Base-by-base conservation (phyloP, 345 rosid species). In the Melastoma malabathricum region DNA sequence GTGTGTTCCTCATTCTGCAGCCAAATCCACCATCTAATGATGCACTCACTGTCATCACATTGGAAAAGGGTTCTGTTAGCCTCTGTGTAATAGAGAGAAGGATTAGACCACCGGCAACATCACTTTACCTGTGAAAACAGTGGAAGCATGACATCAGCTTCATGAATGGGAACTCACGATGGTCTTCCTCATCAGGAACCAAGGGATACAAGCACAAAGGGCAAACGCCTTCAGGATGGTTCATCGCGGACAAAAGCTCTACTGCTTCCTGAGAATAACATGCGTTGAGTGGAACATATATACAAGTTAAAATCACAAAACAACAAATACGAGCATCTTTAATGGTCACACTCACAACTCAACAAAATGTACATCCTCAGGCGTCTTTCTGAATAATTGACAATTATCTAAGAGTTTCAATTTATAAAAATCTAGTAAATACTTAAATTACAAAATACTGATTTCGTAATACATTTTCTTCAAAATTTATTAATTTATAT, bases 111-210 rank as follows among this genome's bases (percentile, higher is more conserved):
- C 3, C 3, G 7, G 15, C 23, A 18, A 16, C 31, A 29, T 15
- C 16, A 54, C 48, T 39, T 59, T 70, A 89, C 98, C 94, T 66
- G 72, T 90, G 98, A 59, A 86, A 86, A 65, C 89, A 90, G 62
- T 86, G 96, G 56, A 83, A 90, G 67, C 98, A 90, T 62, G 98
- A 90, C 98, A 90, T 90, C 67, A 90, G 69, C 83, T 90, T 90
- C 98, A 90, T 90, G 74, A 84, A 86, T 46, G 92, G 81, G 69
- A 74, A 70, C 48, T 51, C 45, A 47, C 66, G 65, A 47, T 59
- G 56, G 51, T 60, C 70, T 18, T 64, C 64, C 52, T 76, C 83
- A 57, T 78, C 81, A 29, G 66, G 68, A 46, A 86, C 69, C 76
- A 90, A 69, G 18, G 92, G 89, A 64, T 44, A 54, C 67, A 86